phyloP scores from a whole-genome alignment of 1,284 basidiomycete species.

The Omphalotus olearius region DNA sequence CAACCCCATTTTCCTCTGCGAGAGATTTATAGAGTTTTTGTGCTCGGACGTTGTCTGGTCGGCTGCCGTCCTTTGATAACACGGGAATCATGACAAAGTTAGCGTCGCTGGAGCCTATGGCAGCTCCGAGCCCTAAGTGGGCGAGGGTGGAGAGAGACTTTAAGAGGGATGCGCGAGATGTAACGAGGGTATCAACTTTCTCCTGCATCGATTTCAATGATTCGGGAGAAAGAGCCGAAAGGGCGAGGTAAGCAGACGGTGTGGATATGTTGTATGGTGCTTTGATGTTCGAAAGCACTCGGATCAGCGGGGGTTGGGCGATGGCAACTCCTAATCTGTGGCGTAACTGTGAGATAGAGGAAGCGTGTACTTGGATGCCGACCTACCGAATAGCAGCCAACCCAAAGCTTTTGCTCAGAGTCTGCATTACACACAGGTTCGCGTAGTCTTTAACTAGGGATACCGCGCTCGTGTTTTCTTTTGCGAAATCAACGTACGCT shows the following conservation, averaged over 20 bases:
- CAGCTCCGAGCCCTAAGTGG: conserved; percentile 58
- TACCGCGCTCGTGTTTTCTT: conserved; percentile 59
- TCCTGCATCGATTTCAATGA: conserved; percentile 65
- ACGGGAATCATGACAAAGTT: conserved; percentile 92
- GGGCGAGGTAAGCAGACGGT: conserved; percentile 83
- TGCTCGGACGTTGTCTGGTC: conserved; percentile 69
- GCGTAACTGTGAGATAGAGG: not conserved
- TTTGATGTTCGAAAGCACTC: conserved; percentile 93
- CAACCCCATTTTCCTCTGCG: conserved; percentile 84
- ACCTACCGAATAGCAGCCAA: conserved; percentile 88
- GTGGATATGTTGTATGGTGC: conserved; percentile 97
- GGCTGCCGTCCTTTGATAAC: conserved; percentile 39
- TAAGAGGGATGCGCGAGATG: conserved; percentile 56
- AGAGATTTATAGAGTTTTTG: conserved; percentile 75
- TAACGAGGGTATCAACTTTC: conserved; percentile 60
- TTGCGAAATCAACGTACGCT: conserved; percentile 95
- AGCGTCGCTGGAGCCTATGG: conserved; percentile 83
- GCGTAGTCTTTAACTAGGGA: conserved; percentile 77
- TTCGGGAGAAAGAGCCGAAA: conserved; percentile 68
- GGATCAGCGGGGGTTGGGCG: conserved; percentile 86
- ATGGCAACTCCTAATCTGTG: conserved; percentile 84
- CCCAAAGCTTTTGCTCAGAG: conserved; percentile 94
- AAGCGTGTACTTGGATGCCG: not conserved
- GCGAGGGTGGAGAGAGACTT: conserved; percentile 42
- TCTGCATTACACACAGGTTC: conserved; percentile 94